Percentiles rank a stretch among this genome's conserved stretches.
phyloP scores from a whole-genome alignment of 169 alveolate genomes.

The Plasmodium billcollinsi region DNA sequence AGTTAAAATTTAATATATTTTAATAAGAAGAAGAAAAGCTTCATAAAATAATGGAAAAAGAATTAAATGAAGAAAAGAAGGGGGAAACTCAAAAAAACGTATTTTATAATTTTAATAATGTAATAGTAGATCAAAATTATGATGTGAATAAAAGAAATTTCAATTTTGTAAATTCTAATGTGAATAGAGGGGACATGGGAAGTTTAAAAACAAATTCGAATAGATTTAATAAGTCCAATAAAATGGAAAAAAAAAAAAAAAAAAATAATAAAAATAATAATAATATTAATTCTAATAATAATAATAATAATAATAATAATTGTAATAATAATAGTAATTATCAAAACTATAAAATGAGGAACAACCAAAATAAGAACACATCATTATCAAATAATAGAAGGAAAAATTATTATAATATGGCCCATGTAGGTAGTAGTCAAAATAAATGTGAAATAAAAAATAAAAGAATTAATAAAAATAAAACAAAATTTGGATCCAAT shows the following conservation, averaged over 20 bases:
- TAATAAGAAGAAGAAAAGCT: not conserved
- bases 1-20: not conserved
- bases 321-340: not conserved
- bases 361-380: slow-evolving; percentile 9
- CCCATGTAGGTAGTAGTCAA: not conserved
- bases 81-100: slow-evolving; percentile 24
- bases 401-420: slow-evolving; percentile 6
- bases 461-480: slow-evolving; percentile 14
- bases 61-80: slow-evolving; percentile 28
- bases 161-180: not conserved
- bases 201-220: not conserved
- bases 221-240: not conserved
- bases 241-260: not conserved
- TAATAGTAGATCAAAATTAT: not conserved
- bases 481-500: slow-evolving; percentile 2
- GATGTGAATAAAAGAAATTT: slow-evolving; percentile 10
- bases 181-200: not conserved
- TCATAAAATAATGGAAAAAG: slow-evolving; percentile 40
- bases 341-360: not conserved
- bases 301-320: too few species aligned
- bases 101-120: not conserved
- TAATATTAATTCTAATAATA: too few species aligned
- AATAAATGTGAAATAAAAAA: slow-evolving; percentile 23
- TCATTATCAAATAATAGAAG: not conserved
- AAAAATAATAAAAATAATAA: too few species aligned